Base-by-base conservation (phyloP, 1,284 basidiomycete genomes). In the Singerocomus inundabilis region DNA sequence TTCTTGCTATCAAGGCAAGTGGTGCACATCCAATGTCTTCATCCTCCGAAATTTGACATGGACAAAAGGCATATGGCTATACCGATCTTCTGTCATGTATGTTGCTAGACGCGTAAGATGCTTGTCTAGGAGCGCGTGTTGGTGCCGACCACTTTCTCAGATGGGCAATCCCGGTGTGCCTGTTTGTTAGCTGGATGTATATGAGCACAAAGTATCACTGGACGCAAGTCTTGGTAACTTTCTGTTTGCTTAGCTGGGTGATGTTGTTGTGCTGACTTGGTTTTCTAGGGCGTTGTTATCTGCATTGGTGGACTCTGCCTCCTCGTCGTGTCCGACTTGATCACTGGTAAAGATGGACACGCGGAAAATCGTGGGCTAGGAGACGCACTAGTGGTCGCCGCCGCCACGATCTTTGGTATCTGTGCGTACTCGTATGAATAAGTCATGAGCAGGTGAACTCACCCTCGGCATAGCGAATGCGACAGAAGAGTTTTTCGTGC, bases 81-180 rank as follows among this genome's bases (percentile, higher is more conserved):
- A 93, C 91, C 37, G 88, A 89, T 52, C 73, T 93, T 4, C 72
- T 93, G 25, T 92, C 90, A 0, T 90, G 88, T 62, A 90, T 91
- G 87, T 76, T 93, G n/a, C 82, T 93, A 44, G 87, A 91, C 63
- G 85, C 89, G 79, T 88, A 62, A 62, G 80, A 72, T 15, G n/a
- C 11, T 30, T 13, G 34, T 21, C n/a, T 26, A 18, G 18, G 34
- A 26, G 12, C 6, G 2, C 39, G n/a, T 5, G n/a, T 47, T 26
- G 25, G 12, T 54, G 9, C 30, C 32, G 49, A 61, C 21, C 49
- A 46, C 1, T 39, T 38, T 45, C 16, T 11, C 50, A 86, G 84
- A 31, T 91, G 88, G 90, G 85, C 91, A 0, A 93, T 91, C 48
- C 91, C 91, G 9, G 80, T 88, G 6, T 93, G 91, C 67, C 73